Percentiles rank a stretch among this genome's conserved stretches.
Evolutionary conservation across 2,329 filamentous ascomycete genomes (phyloP).

Genomic region (Fonsecaea erecta): DNA sequence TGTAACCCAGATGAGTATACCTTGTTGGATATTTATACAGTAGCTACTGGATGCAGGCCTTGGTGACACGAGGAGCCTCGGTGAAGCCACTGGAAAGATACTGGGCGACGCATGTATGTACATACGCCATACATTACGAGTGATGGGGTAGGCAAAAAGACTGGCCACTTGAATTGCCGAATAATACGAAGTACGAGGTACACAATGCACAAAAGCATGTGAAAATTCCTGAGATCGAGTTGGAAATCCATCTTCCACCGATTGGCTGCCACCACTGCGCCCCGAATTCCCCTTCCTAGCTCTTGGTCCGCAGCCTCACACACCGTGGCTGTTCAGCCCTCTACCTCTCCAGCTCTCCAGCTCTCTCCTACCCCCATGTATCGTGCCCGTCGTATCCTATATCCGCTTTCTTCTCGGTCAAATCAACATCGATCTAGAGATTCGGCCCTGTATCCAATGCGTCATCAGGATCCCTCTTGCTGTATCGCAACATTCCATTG

Average conservation of each 20-base stretch:
- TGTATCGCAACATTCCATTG: constrained; percentile 12
- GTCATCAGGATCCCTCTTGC: constrained; percentile 26
- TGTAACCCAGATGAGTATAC: background rate
- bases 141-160: background rate
- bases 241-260: background rate
- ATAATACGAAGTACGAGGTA: no score
- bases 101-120: no score
- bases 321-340: background rate
- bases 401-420: background rate
- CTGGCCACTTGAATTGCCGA: background rate
- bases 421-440: constrained; percentile 17
- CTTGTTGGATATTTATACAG: no score
- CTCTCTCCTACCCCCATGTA: background rate
- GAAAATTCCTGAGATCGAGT: constrained; percentile 6
- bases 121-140: background rate
- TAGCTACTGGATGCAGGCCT: background rate
- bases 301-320: background rate
- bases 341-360: background rate
- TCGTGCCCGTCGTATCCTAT: no score
- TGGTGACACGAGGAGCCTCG: background rate
- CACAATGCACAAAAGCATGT: no score
- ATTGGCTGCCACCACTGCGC: constrained; percentile 10
- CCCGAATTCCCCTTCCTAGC: background rate
- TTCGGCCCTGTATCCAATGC: constrained; percentile 26
- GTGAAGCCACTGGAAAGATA: background rate